Evolutionary conservation across 2,329 filamentous ascomycete genomes (phyloP), one percentile per base, ranked within the genome.

Genomic region (Lachnellula occidentalis): DNA sequence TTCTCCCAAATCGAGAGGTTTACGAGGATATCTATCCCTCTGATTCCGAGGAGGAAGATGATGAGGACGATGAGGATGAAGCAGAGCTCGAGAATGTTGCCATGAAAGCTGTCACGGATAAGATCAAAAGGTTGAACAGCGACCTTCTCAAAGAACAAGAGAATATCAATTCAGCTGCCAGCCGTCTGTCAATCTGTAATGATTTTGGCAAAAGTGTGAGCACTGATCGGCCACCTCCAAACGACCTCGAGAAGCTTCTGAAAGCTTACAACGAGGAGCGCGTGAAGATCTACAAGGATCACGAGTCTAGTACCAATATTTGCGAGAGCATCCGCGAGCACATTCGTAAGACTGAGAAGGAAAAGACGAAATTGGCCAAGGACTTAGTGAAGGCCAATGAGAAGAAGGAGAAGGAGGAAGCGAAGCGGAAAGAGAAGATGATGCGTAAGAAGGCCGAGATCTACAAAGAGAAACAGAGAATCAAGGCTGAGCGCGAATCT

Each of bases 1-100:
- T 79, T 6, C 70, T 85, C 9, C 76, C 73, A 5, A 76, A 76
- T 47, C 76, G 76, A 51, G 76, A 78, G 27, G 66, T 73, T 37
- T 69, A 79, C 12, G 68, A 67, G 42, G 68, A 69, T 37, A 68
- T 72, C 19, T 71, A 71, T 7, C 69, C 66, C 2, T 62, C 58
- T 3, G 67, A 66, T 2, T 69, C 70, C 14, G 69, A 73, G 22
- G 64, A 69, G 14, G 66, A 66, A 8, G 59, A 66, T 14, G 63
- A 66, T 3, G 57, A 61, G 2, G 61, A 61, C 6, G 67, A 71
- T 34, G 65, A 64, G 15, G 59, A 62, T 5, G 65, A 69, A 12
- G 65, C 68, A 3, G 65, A 65, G 4, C 58, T 63, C 15, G 63
- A 69, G 15, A 62, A 66, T 34, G 64, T 65, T 34, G 55, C 39